Conservation (phyloP, 2,329 filamentous ascomycete species). For the Mycosphaerella sp. region DNA sequence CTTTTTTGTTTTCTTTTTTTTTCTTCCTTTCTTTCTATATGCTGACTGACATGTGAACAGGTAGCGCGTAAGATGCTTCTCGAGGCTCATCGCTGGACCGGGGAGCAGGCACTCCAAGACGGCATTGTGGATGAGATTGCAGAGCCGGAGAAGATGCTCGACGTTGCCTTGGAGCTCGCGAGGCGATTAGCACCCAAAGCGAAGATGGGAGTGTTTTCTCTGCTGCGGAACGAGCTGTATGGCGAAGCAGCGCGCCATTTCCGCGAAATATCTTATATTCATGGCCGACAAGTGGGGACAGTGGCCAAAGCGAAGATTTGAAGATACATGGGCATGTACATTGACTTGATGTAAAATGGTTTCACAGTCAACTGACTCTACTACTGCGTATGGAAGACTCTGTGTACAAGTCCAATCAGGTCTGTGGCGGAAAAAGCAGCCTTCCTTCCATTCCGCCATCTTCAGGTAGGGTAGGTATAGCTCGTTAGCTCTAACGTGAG, state of each 20-base stretch:
- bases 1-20: too few species aligned
- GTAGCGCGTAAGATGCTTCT: constrained; percentile 52
- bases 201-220: constrained; percentile 47
- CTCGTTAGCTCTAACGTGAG: constrained; percentile 2
- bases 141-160: constrained; percentile 45
- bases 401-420: background rate
- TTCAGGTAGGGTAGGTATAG: background rate
- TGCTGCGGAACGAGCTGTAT: constrained; percentile 48
- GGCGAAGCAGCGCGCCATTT: constrained; percentile 49
- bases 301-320: constrained; percentile 46
- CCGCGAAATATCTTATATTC: constrained; percentile 49
- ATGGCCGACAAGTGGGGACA: constrained; percentile 40
- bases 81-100: constrained; percentile 51
- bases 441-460: constrained; percentile 31
- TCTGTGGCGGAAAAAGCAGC: constrained; percentile 19
- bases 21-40: background rate
- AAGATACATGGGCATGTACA: background rate
- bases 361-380: too few species aligned
- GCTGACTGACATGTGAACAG: background rate
- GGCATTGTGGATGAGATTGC: constrained; percentile 50
- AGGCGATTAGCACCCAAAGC: constrained; percentile 38
- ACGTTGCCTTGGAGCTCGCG: constrained; percentile 42
- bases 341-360: too few species aligned
- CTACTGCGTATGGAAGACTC: too few species aligned
- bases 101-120: constrained; percentile 45